phyloP scores from a whole-genome alignment of 345 rosid genomes.

The Melaleuca quinquenervia region DNA sequence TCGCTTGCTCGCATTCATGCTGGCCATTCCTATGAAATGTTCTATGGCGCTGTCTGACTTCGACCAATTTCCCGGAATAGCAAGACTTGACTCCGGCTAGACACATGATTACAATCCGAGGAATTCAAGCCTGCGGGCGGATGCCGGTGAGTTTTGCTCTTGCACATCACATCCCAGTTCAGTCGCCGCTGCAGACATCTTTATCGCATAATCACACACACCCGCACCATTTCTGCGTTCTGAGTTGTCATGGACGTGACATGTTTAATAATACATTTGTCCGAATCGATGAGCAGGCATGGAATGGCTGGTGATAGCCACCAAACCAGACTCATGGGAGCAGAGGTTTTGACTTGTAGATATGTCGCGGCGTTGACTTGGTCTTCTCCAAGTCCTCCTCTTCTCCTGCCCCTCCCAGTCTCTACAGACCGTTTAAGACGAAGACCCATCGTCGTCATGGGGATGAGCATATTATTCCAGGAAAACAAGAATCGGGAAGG shows the following conservation, averaged over 20 bases:
- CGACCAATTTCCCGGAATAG: neutral
- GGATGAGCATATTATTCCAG: neutral
- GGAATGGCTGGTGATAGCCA: neutral
- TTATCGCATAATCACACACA: neutral
- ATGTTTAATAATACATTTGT: neutral
- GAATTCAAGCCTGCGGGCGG: neutral
- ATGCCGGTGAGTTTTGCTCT: neutral
- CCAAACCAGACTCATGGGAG: neutral
- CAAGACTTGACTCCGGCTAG: neutral
- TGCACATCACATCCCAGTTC: neutral
- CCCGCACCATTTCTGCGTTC: neutral
- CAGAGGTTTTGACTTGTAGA: neutral
- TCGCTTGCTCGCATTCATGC: neutral
- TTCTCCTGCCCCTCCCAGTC: neutral
- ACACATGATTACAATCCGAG: neutral
- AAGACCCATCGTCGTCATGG: neutral
- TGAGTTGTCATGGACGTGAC: neutral
- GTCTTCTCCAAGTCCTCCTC: neutral
- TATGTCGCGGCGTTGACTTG: neutral
- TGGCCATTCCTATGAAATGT: neutral
- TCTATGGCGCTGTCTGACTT: neutral
- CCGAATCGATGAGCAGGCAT: neutral
- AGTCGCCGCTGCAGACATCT: neutral
- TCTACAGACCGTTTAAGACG: neutral
- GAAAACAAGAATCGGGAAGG: neutral